A percentile compares a stretch with the other conserved stretches of the same genome.
These are phyloP conservation scores for Alternaria consortialis DNA, from an alignment of 2,329 filamentous ascomycete genomes.

Conservation along the genomic window DNA sequence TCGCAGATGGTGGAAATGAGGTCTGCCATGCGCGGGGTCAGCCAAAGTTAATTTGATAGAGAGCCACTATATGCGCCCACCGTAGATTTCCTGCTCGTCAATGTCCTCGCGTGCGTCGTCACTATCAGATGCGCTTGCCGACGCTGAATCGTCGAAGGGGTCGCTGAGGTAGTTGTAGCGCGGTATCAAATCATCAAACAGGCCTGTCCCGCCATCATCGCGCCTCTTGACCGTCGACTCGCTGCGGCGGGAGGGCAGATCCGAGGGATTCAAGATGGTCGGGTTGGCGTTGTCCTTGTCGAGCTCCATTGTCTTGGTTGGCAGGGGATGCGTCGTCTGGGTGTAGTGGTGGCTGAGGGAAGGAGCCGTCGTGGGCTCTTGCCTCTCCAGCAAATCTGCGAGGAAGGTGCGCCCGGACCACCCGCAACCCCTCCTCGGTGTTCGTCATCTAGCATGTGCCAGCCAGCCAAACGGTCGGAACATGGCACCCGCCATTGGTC, in stretches of 20 bases:
- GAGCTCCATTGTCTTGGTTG: conserved; percentile 49
- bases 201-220: conserved; percentile 60
- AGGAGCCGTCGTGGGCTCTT: conserved; percentile 19
- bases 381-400: conserved; percentile 15
- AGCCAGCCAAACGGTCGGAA: conserved; percentile 11
- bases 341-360: conserved; percentile 9
- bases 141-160: conserved; percentile 54
- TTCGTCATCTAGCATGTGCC: conserved; percentile 10
- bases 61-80: conserved; percentile 56
- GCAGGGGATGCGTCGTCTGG: conserved; percentile 3
- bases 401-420: conserved; percentile 10
- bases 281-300: conserved; percentile 83
- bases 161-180: conserved; percentile 60
- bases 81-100: conserved; percentile 96
- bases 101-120: conserved; percentile 79
- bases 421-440: conserved; percentile 3
- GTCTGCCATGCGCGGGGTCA: conserved; percentile 64
- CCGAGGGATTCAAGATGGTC: conserved; percentile 85
- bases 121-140: conserved; percentile 60
- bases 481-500: conserved; percentile 12
- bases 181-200: conserved; percentile 64
- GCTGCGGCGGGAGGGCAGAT: conserved; percentile 81
- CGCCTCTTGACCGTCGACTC: conserved; percentile 50
- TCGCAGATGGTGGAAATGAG: conserved; percentile 94
- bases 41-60: conserved; percentile 14